phyloP scores from a whole-genome alignment of 192 early-diverging fungal species.

The Thamnidium elegans region DNA sequence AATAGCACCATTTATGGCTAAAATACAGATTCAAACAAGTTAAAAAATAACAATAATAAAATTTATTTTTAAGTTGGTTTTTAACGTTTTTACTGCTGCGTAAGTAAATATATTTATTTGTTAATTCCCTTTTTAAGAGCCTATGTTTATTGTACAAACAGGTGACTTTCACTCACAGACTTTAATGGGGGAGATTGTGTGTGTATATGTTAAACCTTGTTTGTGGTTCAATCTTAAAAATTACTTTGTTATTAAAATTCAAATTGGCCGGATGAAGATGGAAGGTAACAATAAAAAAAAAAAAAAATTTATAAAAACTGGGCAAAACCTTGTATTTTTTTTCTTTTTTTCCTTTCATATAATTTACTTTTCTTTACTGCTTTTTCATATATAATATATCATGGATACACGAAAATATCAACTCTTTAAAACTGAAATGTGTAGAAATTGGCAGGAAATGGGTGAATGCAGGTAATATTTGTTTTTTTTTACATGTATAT shows the following conservation, averaged over 20 bases:
- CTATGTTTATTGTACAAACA: no score
- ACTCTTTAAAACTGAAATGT: constrained; percentile 49
- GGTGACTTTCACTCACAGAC: no score
- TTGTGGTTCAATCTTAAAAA: constrained; percentile 17
- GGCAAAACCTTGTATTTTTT: neutral
- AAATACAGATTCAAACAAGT: no score
- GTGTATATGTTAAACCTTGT: constrained; percentile 6
- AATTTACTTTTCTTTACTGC: constrained; percentile 7
- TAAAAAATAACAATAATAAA: no score
- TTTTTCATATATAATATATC: constrained; percentile 3
- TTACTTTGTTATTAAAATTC: constrained; percentile 7
- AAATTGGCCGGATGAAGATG: neutral
- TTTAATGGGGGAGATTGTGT: no score
- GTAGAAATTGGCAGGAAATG: constrained; percentile 47
- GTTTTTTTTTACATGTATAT: neutral
- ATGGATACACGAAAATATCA: constrained; percentile 12
- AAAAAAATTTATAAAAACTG: neutral
- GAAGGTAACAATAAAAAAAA: neutral
- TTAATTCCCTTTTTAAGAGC: no score
- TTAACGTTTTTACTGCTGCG: no score
- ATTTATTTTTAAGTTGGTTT: no score
- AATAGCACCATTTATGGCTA: no score
- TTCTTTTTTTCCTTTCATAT: constrained; percentile 5
- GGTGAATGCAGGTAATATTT: constrained; percentile 41
- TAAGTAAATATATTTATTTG: no score